A percentile compares a stretch with the other conserved stretches of the same genome.
Evolutionary conservation across 371 early-diverging fungal species (phyloP).

Genomic region (Zopfochytrium polystomum): DNA sequence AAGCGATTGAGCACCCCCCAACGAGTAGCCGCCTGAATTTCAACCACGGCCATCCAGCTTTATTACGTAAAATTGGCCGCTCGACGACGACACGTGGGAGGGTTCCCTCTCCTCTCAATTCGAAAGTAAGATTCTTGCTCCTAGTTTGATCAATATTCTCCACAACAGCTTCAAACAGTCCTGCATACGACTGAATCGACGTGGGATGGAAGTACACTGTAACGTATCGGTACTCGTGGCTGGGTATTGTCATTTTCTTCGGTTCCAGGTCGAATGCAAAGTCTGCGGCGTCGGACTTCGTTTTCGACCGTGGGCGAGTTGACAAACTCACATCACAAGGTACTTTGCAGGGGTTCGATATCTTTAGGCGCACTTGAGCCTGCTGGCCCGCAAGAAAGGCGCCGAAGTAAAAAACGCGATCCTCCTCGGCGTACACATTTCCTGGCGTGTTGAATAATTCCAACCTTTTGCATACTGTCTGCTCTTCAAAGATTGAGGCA

Average conservation of each 20-base stretch:
- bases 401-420: constrained; percentile 55
- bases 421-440: constrained; percentile 55
- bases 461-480: constrained; percentile 51
- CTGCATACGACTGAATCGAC: constrained; percentile 52
- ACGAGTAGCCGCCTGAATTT: constrained; percentile 46
- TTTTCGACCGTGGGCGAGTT: constrained; percentile 45
- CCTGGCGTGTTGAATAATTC: constrained; percentile 45
- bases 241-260: constrained; percentile 49
- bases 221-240: constrained; percentile 53
- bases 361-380: constrained; percentile 50
- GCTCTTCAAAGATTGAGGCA: constrained; percentile 57
- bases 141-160: constrained; percentile 48
- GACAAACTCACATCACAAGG: constrained; percentile 50
- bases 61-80: constrained; percentile 37
- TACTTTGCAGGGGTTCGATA: constrained; percentile 58
- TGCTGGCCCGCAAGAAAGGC: constrained; percentile 52
- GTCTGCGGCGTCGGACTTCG: constrained; percentile 48
- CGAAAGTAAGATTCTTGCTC: constrained; percentile 45
- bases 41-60: constrained; percentile 34
- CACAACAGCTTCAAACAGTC: constrained; percentile 54
- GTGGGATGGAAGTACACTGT: constrained; percentile 53
- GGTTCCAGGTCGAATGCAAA: constrained; percentile 59
- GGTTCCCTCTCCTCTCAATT: constrained; percentile 57
- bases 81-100: constrained; percentile 54
- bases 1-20: constrained; percentile 36